A percentile compares a stretch with the other conserved stretches of the same genome.
Conservation (phyloP, 805 yeast species). For the Schwanniomyces occidentalis region DNA sequence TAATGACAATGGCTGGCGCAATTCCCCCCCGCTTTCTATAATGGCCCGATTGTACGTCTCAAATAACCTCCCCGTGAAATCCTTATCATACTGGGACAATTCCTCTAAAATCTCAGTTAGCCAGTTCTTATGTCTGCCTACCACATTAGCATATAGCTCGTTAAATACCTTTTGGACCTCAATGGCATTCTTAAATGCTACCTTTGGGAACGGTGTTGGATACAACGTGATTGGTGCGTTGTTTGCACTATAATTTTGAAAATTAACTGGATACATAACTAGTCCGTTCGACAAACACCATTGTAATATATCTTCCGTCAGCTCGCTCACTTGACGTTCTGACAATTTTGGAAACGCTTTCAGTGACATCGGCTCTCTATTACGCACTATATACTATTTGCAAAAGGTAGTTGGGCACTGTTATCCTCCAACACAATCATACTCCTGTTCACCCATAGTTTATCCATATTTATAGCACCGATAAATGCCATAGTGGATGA, state of each 20-base stretch:
- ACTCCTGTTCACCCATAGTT: too few relatives aligned
- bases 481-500: too few relatives aligned
- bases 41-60: constrained; percentile 54
- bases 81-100: constrained; percentile 60
- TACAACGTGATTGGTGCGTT: constrained; percentile 86
- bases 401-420: too few relatives aligned
- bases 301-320: constrained; percentile 57
- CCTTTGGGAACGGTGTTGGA: constrained; percentile 84
- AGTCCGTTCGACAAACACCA: constrained; percentile 82
- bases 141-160: constrained; percentile 69
- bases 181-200: constrained; percentile 65
- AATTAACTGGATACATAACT: constrained; percentile 72
- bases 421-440: too few relatives aligned
- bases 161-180: constrained; percentile 69
- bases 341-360: constrained; percentile 37
- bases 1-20: constrained; percentile 65
- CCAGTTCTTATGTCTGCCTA: constrained; percentile 59
- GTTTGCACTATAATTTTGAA: constrained; percentile 41
- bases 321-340: constrained; percentile 22
- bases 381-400: too few relatives aligned
- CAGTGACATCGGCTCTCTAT: too few relatives aligned
- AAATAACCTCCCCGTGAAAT: constrained; percentile 81
- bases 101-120: constrained; percentile 53
- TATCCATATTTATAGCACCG: too few relatives aligned
- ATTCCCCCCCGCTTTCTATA: constrained; percentile 39